Conservation (phyloP, 768 basidiomycete species). For the Arthromyces matolae region DNA sequence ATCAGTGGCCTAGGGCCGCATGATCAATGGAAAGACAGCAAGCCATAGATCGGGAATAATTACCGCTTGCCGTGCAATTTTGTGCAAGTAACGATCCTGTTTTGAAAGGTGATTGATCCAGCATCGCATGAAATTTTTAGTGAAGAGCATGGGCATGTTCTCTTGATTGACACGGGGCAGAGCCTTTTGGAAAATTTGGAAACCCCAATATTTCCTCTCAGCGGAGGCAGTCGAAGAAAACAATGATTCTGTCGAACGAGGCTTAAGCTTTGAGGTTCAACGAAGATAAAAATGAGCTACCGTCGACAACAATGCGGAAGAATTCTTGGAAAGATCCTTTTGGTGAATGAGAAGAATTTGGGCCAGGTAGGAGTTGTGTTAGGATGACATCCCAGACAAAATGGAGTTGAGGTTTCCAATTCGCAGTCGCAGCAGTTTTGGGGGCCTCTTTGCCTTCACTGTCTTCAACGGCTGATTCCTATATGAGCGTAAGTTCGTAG, state of each 20-base stretch:
- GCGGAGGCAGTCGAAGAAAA: conserved; percentile 82
- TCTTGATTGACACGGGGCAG: conserved; percentile 60
- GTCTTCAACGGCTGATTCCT: conserved; percentile 61
- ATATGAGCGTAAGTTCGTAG: conserved; percentile 6
- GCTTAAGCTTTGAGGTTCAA: too few relatives aligned
- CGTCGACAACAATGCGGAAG: conserved; percentile 88
- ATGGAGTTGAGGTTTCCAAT: conserved; percentile 90
- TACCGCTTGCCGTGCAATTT: conserved; percentile 81
- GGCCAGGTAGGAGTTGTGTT: conserved; percentile 61
- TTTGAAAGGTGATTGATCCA: conserved; percentile 96
- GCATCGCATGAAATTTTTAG: conserved; percentile 91
- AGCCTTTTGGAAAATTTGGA: conserved; percentile 82
- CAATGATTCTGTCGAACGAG: conserved; percentile 62
- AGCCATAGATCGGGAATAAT: not conserved
- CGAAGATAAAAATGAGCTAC: too few relatives aligned
- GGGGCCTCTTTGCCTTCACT: conserved; percentile 44
- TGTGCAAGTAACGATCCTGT: conserved; percentile 84
- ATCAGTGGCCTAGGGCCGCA: conserved; percentile 53
- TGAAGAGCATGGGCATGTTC: conserved; percentile 84
- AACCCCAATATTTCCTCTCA: conserved; percentile 95
- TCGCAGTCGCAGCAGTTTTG: conserved; percentile 48
- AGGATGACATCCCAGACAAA: conserved; percentile 88
- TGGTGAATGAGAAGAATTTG: conserved; percentile 30
- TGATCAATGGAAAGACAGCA: not conserved
- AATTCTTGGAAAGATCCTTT: conserved; percentile 84